These are phyloP conservation scores for Russula lepida DNA, from an alignment of 768 basidiomycete species.

Conservation along the genomic window DNA sequence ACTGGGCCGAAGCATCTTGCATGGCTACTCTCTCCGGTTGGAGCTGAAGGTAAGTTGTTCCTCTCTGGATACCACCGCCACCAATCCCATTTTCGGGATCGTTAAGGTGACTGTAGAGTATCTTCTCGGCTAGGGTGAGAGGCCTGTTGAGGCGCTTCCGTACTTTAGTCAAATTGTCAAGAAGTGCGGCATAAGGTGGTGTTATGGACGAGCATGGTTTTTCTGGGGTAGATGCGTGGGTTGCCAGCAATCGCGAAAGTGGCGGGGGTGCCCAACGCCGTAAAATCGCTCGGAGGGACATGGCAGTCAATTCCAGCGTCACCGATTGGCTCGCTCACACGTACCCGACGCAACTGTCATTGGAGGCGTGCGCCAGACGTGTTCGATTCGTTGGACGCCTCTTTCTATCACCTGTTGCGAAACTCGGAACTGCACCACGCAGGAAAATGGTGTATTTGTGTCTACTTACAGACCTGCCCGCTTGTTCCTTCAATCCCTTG, in stretches of 20 bases:
- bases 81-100: conserved; percentile 66
- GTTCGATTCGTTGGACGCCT: not conserved
- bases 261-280: conserved; percentile 2
- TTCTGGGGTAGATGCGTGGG: conserved; percentile 34
- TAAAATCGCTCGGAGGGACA: conserved; percentile 9
- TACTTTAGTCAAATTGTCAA: conserved; percentile 61
- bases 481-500: no score
- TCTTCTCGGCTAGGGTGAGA: conserved; percentile 94
- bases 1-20: conserved; percentile 93
- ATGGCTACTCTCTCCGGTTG: conserved; percentile 92
- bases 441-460: no score
- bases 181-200: conserved; percentile 71
- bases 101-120: conserved; percentile 85
- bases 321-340: not conserved
- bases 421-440: no score
- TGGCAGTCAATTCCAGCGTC: not conserved
- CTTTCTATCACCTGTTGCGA: not conserved
- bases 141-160: conserved; percentile 64
- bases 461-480: no score
- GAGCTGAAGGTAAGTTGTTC: conserved; percentile 85
- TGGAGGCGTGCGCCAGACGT: not conserved
- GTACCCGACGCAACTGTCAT: not conserved
- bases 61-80: conserved; percentile 58
- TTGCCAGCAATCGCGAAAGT: conserved; percentile 28
- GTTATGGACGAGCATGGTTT: conserved; percentile 69